Evolutionary conservation across 1,284 basidiomycete genomes (phyloP).

Genomic region (Microbotryomycetes sp.): DNA sequence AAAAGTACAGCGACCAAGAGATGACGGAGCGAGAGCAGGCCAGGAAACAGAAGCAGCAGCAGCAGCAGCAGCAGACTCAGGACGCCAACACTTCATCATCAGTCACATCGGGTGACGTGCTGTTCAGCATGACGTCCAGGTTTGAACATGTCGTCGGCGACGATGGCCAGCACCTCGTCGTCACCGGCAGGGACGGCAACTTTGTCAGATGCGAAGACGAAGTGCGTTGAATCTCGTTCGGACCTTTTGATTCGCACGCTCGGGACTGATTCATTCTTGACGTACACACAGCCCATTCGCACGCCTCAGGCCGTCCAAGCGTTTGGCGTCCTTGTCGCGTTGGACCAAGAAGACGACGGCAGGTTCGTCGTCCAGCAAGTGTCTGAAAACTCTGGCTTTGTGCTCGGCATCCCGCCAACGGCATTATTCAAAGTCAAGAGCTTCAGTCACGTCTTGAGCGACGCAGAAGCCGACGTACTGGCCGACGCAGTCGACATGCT

Average conservation of each 20-base stretch:
- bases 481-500: constrained; percentile 50
- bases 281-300: constrained; percentile 57
- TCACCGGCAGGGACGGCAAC: constrained; percentile 60
- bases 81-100: not conserved
- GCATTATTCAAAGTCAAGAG: constrained; percentile 70
- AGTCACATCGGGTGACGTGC: not conserved
- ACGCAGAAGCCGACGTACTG: constrained; percentile 61
- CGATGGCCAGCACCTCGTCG: constrained; percentile 64
- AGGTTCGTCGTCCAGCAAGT: constrained; percentile 65
- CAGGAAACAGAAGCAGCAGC: too few relatives aligned
- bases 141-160: constrained; percentile 63
- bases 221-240: constrained; percentile 42
- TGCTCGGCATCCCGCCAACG: constrained; percentile 66
- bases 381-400: constrained; percentile 64
- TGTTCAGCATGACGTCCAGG: constrained; percentile 49
- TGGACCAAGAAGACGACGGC: constrained; percentile 59
- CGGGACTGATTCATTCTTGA: too few relatives aligned
- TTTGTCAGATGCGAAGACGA: constrained; percentile 72
- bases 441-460: constrained; percentile 64
- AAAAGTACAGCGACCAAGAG: constrained; percentile 12
- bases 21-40: not conserved
- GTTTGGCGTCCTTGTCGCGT: constrained; percentile 71
- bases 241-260: constrained; percentile 13
- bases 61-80: too few relatives aligned
- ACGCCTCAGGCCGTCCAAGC: constrained; percentile 78